Conservation (phyloP, 768 basidiomycete genomes). For the Udeniomyces megalosporus region DNA sequence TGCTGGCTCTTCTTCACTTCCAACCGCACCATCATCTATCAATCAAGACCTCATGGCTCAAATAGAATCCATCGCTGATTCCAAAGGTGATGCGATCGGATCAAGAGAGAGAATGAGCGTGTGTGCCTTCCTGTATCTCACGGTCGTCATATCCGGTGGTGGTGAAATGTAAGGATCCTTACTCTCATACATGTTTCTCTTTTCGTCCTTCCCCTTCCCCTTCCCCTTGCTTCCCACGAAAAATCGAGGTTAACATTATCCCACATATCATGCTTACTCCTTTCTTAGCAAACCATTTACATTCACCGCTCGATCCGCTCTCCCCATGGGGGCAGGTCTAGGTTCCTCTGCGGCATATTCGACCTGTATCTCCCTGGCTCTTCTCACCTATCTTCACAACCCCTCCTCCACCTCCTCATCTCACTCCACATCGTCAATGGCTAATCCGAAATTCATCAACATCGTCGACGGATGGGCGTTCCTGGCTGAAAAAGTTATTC, state of each 20-base stretch:
- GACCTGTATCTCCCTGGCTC: constrained; percentile 60
- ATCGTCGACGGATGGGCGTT: constrained; percentile 87
- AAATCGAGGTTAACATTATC: neutral
- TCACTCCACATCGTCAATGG: no score
- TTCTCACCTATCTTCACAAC: constrained; percentile 64
- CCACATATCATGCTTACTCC: neutral
- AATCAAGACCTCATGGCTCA: constrained; percentile 60
- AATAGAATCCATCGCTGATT: constrained; percentile 35
- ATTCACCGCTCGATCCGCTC: constrained; percentile 66
- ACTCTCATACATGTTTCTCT: neutral
- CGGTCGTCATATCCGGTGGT: constrained; percentile 46
- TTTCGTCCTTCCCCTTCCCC: neutral
- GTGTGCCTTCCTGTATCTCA: constrained; percentile 79
- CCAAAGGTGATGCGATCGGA: constrained; percentile 20
- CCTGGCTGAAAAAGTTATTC: constrained; percentile 83
- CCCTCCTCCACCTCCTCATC: constrained; percentile 56
- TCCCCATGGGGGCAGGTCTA: constrained; percentile 88
- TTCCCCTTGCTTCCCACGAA: neutral
- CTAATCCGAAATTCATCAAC: constrained; percentile 62
- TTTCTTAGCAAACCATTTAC: constrained; percentile 51
- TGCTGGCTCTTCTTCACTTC: constrained; percentile 50
- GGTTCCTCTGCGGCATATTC: constrained; percentile 96
- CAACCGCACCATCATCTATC: constrained; percentile 32
- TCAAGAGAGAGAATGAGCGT: constrained; percentile 33
- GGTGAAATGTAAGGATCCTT: neutral